Evolutionary conservation across 106 monocot genomes (phyloP), one percentile per base, ranked within the genome.

Genomic region (Acorus calamus): DNA sequence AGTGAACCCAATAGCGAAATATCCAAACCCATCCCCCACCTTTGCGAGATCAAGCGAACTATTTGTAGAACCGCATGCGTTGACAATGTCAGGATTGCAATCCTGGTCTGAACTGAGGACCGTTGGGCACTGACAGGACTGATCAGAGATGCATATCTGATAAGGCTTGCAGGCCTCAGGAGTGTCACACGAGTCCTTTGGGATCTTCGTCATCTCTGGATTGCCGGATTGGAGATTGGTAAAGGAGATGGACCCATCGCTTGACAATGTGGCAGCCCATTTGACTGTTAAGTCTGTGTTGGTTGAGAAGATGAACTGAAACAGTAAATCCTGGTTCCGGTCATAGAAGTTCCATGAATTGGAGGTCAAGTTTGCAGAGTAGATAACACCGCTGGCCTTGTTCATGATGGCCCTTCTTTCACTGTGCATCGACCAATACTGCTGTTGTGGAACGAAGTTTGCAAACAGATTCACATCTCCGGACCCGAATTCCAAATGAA

Each of bases 331-430:
- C 6, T 63, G 57, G 14, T 73, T 62, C 44, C 12, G 6, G 67
- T 84, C 81, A 14, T 75, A 92, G 55, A 87, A 72, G 45, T 69
- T 73, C 92, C 92, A 92, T 2, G 92, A 79, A 28, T 52, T 69
- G 8, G 73, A 69, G 47, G 42, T 49, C 1, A 92, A 72, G n/a
- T 10, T 53, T 0, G 87, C 87, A 0, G 81, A 73, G 65, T 73
- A 50, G 4, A 81, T 14, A 9, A 43, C 61, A 6, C 69, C 53
- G 11, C 60, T 66, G 12, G 7, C 52, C 47, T 60, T 11, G 14
- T 52, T n/a, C 28, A 28, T 28, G 9, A 78, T 70, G 53, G n/a
- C 75, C 44, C 82, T 79, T 2, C 56, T 64, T 0, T 89, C 89
- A 50, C 55, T 49, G 60, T 63, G 66, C 56, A 83, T 63, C 11